Conservation (phyloP, 1,139 yeast species). For the Sporopachydermia cereana region DNA sequence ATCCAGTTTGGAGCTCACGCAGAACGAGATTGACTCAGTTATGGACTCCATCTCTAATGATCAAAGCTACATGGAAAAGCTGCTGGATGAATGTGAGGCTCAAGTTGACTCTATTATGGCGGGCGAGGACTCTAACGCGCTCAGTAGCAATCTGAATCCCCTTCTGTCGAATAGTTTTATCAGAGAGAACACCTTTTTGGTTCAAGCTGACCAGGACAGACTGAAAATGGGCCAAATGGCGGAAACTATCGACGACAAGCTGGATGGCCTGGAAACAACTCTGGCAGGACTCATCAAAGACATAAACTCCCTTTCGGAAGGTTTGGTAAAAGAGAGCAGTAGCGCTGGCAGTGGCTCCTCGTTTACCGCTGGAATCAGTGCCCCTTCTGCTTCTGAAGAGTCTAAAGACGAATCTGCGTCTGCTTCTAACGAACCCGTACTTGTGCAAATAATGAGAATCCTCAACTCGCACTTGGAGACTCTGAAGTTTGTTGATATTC, state of each 20-base stretch:
- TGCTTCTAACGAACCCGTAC: conserved; percentile 14
- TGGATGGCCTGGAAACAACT: conserved; percentile 67
- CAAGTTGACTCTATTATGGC: conserved; percentile 47
- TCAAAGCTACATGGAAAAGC: conserved; percentile 78
- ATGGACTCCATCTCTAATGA: conserved; percentile 79
- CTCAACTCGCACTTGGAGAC: conserved; percentile 85
- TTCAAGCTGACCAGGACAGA: conserved; percentile 61
- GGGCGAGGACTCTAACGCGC: background rate
- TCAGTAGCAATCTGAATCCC: background rate
- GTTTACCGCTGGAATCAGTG: conserved; percentile 17
- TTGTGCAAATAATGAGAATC: conserved; percentile 52
- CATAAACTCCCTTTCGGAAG: conserved; percentile 77
- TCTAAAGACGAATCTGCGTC: conserved; percentile 21
- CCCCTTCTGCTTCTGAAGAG: conserved; percentile 16
- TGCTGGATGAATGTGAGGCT: conserved; percentile 74
- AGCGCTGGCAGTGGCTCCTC: conserved; percentile 10
- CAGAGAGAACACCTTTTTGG: conserved; percentile 1
- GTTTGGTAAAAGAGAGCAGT: conserved; percentile 36
- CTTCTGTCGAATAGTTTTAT: background rate
- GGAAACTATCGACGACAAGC: conserved; percentile 69
- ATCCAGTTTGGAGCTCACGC: conserved; percentile 73
- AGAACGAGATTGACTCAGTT: conserved; percentile 77
- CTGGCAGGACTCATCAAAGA: conserved; percentile 70
- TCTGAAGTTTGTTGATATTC: conserved; percentile 72
- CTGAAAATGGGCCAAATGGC: conserved; percentile 87